Percentiles rank a stretch among this genome's conserved stretches.
Evolutionary conservation across 2,329 filamentous ascomycete genomes (phyloP).

Genomic region (Tolypocladium inflatum): DNA sequence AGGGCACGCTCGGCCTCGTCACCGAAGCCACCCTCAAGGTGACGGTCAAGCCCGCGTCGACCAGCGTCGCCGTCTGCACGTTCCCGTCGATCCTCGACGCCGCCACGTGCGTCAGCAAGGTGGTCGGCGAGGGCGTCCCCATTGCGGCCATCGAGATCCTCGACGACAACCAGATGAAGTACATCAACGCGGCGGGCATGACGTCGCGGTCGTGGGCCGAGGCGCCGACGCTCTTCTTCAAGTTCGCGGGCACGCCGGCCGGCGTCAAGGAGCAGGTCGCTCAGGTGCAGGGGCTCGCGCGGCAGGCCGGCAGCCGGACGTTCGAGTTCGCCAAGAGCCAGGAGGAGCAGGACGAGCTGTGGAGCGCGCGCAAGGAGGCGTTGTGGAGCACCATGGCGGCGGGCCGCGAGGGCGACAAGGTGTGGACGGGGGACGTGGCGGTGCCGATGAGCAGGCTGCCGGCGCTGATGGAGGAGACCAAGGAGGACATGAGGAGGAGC

Average conservation of each 20-base stretch:
- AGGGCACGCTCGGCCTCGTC: conserved; percentile 84
- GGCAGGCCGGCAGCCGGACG: conserved; percentile 49
- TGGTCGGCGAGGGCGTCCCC: conserved; percentile 72
- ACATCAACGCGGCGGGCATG: conserved; percentile 55
- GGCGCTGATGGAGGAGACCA: conserved; percentile 67
- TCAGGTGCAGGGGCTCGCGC: conserved; percentile 55
- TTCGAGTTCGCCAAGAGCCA: conserved; percentile 69
- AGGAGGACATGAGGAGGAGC: conserved; percentile 31
- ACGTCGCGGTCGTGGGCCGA: conserved; percentile 62
- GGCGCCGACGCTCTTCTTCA: conserved; percentile 73
- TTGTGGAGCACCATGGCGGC: conserved; percentile 71
- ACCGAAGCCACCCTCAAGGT: conserved; percentile 87
- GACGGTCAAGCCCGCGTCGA: conserved; percentile 68
- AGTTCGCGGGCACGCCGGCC: conserved; percentile 62
- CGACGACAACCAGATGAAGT: conserved; percentile 81
- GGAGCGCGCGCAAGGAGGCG: conserved; percentile 76
- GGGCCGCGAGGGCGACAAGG: conserved; percentile 54
- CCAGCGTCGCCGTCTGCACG: conserved; percentile 66
- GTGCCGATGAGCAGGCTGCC: conserved; percentile 69
- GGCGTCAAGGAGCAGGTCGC: conserved; percentile 72
- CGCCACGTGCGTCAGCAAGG: conserved; percentile 68
- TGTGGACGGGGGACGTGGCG: conserved; percentile 82
- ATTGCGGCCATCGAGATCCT: conserved; percentile 89
- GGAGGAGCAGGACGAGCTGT: conserved; percentile 67
- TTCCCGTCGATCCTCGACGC: conserved; percentile 55